phyloP scores from a whole-genome alignment of 768 basidiomycete species.

The Mycena alexandri region DNA sequence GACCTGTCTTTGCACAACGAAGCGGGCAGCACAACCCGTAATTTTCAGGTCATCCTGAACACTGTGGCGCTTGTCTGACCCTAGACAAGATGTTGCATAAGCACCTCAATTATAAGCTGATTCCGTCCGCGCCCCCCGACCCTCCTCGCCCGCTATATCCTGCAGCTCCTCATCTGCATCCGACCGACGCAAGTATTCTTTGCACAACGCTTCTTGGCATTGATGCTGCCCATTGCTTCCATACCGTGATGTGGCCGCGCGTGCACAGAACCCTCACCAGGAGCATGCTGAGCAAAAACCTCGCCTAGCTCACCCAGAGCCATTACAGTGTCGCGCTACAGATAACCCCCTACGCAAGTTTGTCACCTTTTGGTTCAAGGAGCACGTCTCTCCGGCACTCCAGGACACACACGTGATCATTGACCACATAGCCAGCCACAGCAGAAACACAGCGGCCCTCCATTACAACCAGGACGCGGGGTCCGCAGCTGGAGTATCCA shows the following conservation, averaged over 20 bases:
- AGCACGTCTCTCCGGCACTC: no score
- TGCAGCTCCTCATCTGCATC: conserved; percentile 13
- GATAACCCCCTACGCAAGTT: no score
- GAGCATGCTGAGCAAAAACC: neutral
- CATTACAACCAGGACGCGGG: no score
- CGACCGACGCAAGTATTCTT: conserved; percentile 21
- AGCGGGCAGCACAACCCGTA: conserved; percentile 9
- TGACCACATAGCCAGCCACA: no score
- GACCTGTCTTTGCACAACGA: conserved; percentile 11
- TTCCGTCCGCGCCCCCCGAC: conserved; percentile 17
- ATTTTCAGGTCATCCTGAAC: conserved; percentile 26
- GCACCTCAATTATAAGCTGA: neutral
- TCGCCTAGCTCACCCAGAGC: conserved; percentile 18
- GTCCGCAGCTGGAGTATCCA: no score
- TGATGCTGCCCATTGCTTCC: conserved; percentile 16
- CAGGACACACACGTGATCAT: no score
- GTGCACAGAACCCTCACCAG: conserved; percentile 7
- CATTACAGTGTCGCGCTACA: no score
- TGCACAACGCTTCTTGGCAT: neutral
- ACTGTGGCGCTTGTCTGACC: neutral
- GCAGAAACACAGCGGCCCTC: no score
- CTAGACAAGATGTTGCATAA: conserved; percentile 16
- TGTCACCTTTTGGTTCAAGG: no score
- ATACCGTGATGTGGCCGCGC: neutral
- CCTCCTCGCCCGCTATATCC: conserved; percentile 9